Base-by-base conservation (phyloP, 495 filamentous ascomycete genomes). In the Staphylotrichum tortipilum region DNA sequence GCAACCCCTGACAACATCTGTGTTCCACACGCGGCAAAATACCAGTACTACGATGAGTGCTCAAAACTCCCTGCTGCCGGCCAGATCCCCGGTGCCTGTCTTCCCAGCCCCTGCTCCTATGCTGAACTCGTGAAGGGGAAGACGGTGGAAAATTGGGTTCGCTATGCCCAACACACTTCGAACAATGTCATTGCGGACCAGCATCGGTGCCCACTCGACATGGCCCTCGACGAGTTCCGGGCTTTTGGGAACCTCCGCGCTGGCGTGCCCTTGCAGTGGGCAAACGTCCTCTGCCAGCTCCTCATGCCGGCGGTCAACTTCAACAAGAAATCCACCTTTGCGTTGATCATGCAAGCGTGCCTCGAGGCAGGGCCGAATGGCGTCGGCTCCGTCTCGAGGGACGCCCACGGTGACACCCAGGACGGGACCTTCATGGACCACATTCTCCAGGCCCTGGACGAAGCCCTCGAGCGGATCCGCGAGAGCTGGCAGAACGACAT, bases 211-310 rank as follows among this genome's bases (percentile, higher is more conserved):
- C 72, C 79, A 0, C 12, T 21, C 0, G 19, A 64, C 28, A 63
- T 79, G 46, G 64, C 72, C 0, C 50, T 80, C 3, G 70, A 70
- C 7, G 78, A 82, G 37, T 80, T 69, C 53, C 68, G 68, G 37
- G 62, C 73, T 0, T 67, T 83, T 31, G 65, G 68, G 11, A 53
- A 63, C 11, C 57, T 82, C 23, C 69, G 76, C 6, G 54, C 71
- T 1, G 78, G 78, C 1, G 53, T 70, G 21, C 53, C 61, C 0
- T 59, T 81, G 30, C 77, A 81, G 44, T 78, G 76, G 74, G 56
- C 71, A 38, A 81, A 81, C 43, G 72, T 82, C 17, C 57, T 77
- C 0, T 49, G 68, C 14, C 72, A 82, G 53, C 62, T 84, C 14
- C 54, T 58, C 2, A 59, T 64, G 11, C 72, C 71, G 3, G 61